phyloP scores from a whole-genome alignment of 495 filamentous ascomycete genomes.

The Xylaria castorea region DNA sequence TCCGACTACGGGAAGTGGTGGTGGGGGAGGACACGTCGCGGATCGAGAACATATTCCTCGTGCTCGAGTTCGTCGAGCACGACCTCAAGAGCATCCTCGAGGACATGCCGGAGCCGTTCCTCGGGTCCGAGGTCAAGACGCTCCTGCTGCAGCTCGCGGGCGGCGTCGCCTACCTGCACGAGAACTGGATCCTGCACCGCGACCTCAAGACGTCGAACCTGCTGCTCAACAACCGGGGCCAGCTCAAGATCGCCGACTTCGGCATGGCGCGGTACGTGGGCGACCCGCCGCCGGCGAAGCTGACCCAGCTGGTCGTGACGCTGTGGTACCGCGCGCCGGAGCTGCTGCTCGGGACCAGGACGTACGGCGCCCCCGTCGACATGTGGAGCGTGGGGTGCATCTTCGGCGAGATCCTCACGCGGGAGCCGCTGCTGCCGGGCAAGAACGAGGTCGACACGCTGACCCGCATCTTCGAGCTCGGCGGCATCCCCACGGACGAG shows the following conservation, averaged over 20 bases:
- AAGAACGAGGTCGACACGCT: constrained; percentile 92
- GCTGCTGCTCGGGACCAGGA: constrained; percentile 79
- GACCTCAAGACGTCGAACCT: constrained; percentile 98
- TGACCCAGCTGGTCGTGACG: constrained; percentile 95
- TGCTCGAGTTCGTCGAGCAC: constrained; percentile 98
- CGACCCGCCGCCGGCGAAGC: constrained; percentile 78
- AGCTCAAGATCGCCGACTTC: constrained; percentile 96
- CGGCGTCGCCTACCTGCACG: constrained; percentile 86
- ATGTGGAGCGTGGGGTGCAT: constrained; percentile 98
- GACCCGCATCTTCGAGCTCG: constrained; percentile 80
- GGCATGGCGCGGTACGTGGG: constrained; percentile 94
- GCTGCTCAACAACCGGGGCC: constrained; percentile 92
- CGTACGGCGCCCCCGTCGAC: constrained; percentile 81
- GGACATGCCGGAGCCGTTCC: constrained; percentile 92
- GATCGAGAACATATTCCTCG: constrained; percentile 86
- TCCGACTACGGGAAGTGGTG: constrained; percentile 80
- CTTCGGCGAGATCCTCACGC: constrained; percentile 88
- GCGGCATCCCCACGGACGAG: constrained; percentile 85
- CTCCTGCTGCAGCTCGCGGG: constrained; percentile 82
- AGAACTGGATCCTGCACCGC: constrained; percentile 92
- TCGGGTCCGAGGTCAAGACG: constrained; percentile 91
- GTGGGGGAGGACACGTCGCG: constrained; percentile 70
- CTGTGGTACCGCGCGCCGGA: constrained; percentile 97
- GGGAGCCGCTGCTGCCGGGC: constrained; percentile 85
- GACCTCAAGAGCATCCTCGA: constrained; percentile 94